These are phyloP conservation scores for Heimioporus retisporus DNA, from an alignment of 1,284 basidiomycete species.

Conservation along the genomic window DNA sequence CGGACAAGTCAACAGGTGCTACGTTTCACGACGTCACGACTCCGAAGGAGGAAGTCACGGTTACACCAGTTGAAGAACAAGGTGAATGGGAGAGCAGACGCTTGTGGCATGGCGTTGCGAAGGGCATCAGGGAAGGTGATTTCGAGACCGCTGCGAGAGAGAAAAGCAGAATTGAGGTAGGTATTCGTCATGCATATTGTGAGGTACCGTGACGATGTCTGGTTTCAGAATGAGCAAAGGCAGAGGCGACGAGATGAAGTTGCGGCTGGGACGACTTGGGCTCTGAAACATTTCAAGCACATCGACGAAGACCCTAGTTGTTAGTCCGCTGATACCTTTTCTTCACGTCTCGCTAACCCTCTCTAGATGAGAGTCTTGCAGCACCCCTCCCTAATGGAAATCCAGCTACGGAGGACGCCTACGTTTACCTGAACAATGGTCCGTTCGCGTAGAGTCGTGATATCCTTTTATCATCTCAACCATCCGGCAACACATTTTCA, in stretches of 20 bases:
- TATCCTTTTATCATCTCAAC: constrained; percentile 12
- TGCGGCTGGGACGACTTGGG: constrained; percentile 80
- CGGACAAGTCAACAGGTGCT: constrained; percentile 50
- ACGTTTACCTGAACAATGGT: constrained; percentile 69
- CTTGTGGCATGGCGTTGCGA: constrained; percentile 91
- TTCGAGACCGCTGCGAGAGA: constrained; percentile 93
- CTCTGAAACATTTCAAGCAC: constrained; percentile 80
- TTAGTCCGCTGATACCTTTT: constrained; percentile 48
- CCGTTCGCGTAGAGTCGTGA: constrained; percentile 37
- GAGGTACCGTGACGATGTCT: background rate
- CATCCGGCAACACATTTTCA: background rate
- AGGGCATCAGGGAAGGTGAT: constrained; percentile 92
- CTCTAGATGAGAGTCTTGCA: constrained; percentile 70
- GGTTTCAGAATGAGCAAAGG: constrained; percentile 87
- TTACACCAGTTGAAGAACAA: constrained; percentile 70
- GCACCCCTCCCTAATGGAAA: constrained; percentile 53
- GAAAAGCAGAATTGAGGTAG: constrained; percentile 94
- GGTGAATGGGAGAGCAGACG: constrained; percentile 89
- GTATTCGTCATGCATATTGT: background rate
- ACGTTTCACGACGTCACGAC: constrained; percentile 75
- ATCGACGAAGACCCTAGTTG: constrained; percentile 78
- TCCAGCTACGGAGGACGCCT: constrained; percentile 75
- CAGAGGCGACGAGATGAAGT: constrained; percentile 89
- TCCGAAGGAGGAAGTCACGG: constrained; percentile 81
- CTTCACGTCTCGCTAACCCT: constrained; percentile 12